Base-by-base conservation (phyloP, 441 rosid species). In the Aleurites moluccanus region DNA sequence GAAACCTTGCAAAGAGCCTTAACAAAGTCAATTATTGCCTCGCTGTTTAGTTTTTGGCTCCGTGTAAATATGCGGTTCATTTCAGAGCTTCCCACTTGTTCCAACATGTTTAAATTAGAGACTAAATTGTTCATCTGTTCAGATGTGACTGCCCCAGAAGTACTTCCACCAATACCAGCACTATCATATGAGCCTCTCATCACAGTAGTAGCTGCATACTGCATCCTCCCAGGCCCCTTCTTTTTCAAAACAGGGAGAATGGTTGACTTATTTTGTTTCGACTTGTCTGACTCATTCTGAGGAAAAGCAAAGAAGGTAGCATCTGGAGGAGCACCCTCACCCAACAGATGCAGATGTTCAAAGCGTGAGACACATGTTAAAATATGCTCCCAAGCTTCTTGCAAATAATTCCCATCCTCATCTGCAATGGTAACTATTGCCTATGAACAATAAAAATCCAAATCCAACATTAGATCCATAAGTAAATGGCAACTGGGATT, bases 361-460 rank as follows among this genome's bases (percentile, higher is more conserved):
- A 94, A 92, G 77, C 99, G 92, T 60, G 99, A 97, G 79, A 97
- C 99, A 84, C 99, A 97, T 13, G 98, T 94, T 86, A 97, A 89
- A 74, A 97, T 86, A 86, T 97, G 99, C 83, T 97, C 99, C 99
- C 99, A 97, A 68, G 99, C 99, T 80, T 97, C 99, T 88, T 92
- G 98, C 83, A 97, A 86, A 83, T 90, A 97, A 83, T 94, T 97
- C 18, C 99, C 99, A 84, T 97, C 99, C 86, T 94, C 99, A 75
- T 92, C 96, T 74, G 99, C 99, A 85, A 97, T 90, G 52, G 90
- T 84, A 75, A 96, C 90, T 81, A 96, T 86, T 75, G 96, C 97
- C 99, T 96, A 78, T 27, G 50, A 80, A 79, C 35, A 82, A 73
- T 38, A 56, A 59, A 64, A 84, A 66, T 33, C 56, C 67, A 77